Base-by-base conservation (phyloP, 1,284 basidiomycete species). In the Boletus hoseneyae region DNA sequence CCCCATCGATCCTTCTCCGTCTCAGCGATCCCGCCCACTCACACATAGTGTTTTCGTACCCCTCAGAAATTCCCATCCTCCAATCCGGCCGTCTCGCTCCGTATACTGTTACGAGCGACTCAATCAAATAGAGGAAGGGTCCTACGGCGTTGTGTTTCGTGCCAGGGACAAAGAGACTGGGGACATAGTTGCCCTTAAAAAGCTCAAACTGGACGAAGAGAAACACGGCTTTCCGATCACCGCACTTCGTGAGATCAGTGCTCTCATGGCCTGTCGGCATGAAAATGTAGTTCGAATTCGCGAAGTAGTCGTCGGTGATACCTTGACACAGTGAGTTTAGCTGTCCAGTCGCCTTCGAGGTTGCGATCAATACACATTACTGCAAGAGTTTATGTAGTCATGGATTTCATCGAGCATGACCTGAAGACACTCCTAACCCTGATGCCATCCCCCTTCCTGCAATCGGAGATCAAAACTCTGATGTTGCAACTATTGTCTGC, bases 391-490 rank as follows among this genome's bases (percentile, higher is more conserved):
- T 99, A 94, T 71, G 93, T 99, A 55, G 95, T 97, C 29, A 98
- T 98, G 94, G 96, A 98, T 64, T 99, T 99, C 65, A 95, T 99
- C 65, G 97, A 99, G 70, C 97, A 99, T 69, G 96, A 99, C 68
- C 85, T 99, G 65, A 99, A 99, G 72, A 91, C 94, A 2, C 79
- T 99, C 44, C 78, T 99, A 48, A 90, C 87, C 11, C 76, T 91
- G 54, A 97, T 97, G 93, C 90, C 93, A 1, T 82, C 87, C 34
- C 93, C 96, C 0, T 99, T 99, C 72, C 73, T 97, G 25, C 93
- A 95, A 67, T 97, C 93, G 33, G 97, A 99, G 72, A 90, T 98
- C 73, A 99, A 99, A 77, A 98, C 95, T 0, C 74, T 99, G 46
- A 84, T 98, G 84, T 70, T 87, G 19, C 97, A 99, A 69, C 75